Evolutionary conservation across 208 protist genomes (phyloP).

Genomic region (Trypanosoma conorhini): DNA sequence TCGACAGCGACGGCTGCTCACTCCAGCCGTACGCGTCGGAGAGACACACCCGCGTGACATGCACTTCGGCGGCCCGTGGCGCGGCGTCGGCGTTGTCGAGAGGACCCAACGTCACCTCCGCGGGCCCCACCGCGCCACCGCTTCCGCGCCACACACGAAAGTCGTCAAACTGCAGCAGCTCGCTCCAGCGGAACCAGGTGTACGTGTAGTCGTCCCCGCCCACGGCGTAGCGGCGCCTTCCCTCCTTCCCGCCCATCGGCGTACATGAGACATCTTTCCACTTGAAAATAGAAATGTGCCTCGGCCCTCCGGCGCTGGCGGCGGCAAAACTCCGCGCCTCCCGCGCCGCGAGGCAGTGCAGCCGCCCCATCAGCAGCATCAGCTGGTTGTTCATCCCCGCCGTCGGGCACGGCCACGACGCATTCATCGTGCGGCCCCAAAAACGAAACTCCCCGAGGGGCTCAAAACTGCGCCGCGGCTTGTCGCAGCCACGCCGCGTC

Average conservation of each 20-base stretch:
- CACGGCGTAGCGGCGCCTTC: conserved; percentile 21
- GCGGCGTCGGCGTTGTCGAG: not conserved
- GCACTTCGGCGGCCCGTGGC: not conserved
- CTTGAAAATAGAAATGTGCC: conserved; percentile 2
- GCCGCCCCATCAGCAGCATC: conserved; percentile 26
- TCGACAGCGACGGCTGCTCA: conserved; percentile 24
- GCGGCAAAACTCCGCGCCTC: not conserved
- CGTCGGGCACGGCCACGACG: conserved; percentile 26
- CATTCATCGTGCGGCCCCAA: conserved; percentile 19
- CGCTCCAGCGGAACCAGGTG: conserved; percentile 36
- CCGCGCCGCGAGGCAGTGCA: conserved; percentile 18
- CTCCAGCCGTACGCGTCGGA: conserved; percentile 31
- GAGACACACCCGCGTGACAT: conserved; percentile 20
- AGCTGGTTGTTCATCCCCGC: conserved; percentile 40
- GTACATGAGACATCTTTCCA: conserved; percentile 36
- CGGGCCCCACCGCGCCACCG: not conserved
- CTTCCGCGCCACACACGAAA: not conserved
- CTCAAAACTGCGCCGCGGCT: conserved; percentile 21
- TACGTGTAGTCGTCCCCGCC: conserved; percentile 30
- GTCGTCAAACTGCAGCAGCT: conserved; percentile 22
- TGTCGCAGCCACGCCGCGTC: conserved; percentile 6
- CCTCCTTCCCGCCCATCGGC: conserved; percentile 30
- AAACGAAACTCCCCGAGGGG: conserved; percentile 20
- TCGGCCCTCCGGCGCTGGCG: not conserved
- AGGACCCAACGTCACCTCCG: not conserved